These are phyloP conservation scores for Novymonas esmeraldas DNA, from an alignment of 208 protist species.

Conservation along the genomic window DNA sequence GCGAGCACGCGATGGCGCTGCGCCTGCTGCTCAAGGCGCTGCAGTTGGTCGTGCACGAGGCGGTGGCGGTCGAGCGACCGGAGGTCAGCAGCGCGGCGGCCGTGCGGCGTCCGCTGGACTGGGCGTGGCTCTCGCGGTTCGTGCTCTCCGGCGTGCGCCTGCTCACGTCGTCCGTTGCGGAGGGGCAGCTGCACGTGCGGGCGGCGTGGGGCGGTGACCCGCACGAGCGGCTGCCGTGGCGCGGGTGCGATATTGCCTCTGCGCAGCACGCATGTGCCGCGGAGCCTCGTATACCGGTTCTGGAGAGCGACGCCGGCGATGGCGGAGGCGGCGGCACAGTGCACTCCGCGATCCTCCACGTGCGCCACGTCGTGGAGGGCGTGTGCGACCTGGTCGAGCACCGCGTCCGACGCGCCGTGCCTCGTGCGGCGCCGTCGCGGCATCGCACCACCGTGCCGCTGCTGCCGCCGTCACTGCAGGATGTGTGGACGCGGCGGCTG, in stretches of 20 bases:
- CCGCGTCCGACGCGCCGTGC: constrained; percentile 8
- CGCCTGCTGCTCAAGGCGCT: constrained; percentile 30
- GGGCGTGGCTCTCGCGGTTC: constrained; percentile 29
- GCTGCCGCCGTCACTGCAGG: constrained; percentile 18
- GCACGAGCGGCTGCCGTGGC: constrained; percentile 60
- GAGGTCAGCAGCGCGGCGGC: background rate
- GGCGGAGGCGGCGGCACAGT: constrained; percentile 20
- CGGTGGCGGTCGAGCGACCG: background rate
- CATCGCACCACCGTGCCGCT: background rate
- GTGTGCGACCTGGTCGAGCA: constrained; percentile 29
- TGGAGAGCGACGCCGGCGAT: constrained; percentile 20
- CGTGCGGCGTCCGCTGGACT: constrained; percentile 13
- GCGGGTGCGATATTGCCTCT: constrained; percentile 51
- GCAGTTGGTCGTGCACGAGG: constrained; percentile 9
- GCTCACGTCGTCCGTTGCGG: constrained; percentile 2
- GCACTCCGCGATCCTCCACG: constrained; percentile 39
- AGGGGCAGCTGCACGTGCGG: constrained; percentile 18
- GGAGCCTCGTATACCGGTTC: constrained; percentile 34
- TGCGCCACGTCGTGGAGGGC: constrained; percentile 28
- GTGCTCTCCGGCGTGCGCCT: constrained; percentile 20
- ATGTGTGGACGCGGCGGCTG: constrained; percentile 44
- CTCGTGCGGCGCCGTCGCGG: constrained; percentile 1
- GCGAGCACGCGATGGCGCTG: constrained; percentile 29
- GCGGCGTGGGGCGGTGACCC: constrained; percentile 58
- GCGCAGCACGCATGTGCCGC: constrained; percentile 41